Base-by-base conservation (phyloP, 345 rosid genomes). In the Iberis pinnata region DNA sequence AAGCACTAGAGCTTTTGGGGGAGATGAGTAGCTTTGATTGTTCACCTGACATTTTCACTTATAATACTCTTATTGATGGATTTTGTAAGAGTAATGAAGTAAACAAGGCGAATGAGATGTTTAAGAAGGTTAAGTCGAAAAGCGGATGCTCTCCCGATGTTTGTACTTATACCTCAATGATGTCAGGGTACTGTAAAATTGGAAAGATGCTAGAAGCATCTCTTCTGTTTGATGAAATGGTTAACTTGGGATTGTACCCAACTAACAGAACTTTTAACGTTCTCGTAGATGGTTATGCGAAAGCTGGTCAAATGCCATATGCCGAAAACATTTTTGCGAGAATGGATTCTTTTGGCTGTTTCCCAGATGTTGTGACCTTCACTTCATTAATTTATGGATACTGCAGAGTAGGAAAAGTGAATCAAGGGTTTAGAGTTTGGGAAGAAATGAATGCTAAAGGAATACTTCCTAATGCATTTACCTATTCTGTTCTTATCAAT, bases 321-420 rank as follows among this genome's bases (percentile, higher is more conserved):
- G 92, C 86, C 7, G 73, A 75, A 53, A 52, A 49, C 22, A 57
- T 76, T 68, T 63, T 44, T 36, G 72, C 59, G 61, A 80, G 71
- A 71, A 84, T 87, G 92, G 56, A 10, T 46, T 66, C 71, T 38
- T 58, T 73, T 22, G 68, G 79, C 58, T 90, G 79, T 62, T 43
- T 16, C 32, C 83, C 86, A 1, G 92, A 90, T 49, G 84, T 79
- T 52, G 74, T 87, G 56, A 84, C 98, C 31, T 84, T 75, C 67
- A 80, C 89, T 58, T 87, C 87, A 42, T 77, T 89, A 60, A 82
- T 80, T 57, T 85, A 89, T 43, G 96, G 98, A 14, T 84, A 80
- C 62, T 84, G 92, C 70, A 83, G 96, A 62, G 66, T 63, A 10
- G 96, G 98, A 55, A 65, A 82, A 50, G 64, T 87, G 62, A 70